phyloP scores from a whole-genome alignment of 2,329 filamentous ascomycete species.

The Raffaelea albimanens region DNA sequence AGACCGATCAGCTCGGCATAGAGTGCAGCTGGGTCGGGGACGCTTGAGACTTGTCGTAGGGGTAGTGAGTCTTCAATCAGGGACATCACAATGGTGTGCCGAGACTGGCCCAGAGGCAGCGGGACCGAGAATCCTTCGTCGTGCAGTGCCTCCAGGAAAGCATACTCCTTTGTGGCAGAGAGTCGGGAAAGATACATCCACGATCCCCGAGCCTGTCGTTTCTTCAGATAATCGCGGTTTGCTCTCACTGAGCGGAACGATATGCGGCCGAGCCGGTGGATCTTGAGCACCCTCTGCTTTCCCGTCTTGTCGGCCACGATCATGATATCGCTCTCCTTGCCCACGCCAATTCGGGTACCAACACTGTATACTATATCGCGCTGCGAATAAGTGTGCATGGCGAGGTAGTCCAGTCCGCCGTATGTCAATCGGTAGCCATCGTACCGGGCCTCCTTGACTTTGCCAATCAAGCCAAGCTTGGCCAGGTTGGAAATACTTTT shows the following conservation, averaged over 20 bases:
- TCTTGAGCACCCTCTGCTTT: constrained; percentile 78
- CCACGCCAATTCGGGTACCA: constrained; percentile 88
- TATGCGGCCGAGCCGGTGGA: constrained; percentile 89
- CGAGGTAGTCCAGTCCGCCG: constrained; percentile 94
- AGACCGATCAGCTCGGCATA: constrained; percentile 88
- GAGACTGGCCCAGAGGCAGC: constrained; percentile 75
- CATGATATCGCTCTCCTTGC: constrained; percentile 96
- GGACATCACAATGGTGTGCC: constrained; percentile 95
- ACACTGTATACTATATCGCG: constrained; percentile 79
- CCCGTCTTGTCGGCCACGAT: constrained; percentile 77
- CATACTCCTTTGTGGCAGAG: constrained; percentile 86
- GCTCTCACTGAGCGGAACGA: constrained; percentile 94
- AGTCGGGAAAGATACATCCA: constrained; percentile 98
- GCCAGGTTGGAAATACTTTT: constrained; percentile 83
- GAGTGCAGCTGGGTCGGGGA: constrained; percentile 74
- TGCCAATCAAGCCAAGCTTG: constrained; percentile 83
- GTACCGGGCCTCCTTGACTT: constrained; percentile 92
- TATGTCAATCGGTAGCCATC: constrained; percentile 96
- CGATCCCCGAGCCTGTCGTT: constrained; percentile 54
- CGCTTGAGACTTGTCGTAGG: constrained; percentile 73
- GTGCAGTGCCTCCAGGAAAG: constrained; percentile 81
- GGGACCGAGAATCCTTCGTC: constrained; percentile 86
- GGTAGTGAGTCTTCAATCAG: constrained; percentile 90
- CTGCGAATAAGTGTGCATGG: constrained; percentile 79
- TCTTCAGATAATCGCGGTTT: constrained; percentile 90